These are phyloP conservation scores for Syzygium syzygioides DNA, from an alignment of 441 rosid species.

Conservation along the genomic window DNA sequence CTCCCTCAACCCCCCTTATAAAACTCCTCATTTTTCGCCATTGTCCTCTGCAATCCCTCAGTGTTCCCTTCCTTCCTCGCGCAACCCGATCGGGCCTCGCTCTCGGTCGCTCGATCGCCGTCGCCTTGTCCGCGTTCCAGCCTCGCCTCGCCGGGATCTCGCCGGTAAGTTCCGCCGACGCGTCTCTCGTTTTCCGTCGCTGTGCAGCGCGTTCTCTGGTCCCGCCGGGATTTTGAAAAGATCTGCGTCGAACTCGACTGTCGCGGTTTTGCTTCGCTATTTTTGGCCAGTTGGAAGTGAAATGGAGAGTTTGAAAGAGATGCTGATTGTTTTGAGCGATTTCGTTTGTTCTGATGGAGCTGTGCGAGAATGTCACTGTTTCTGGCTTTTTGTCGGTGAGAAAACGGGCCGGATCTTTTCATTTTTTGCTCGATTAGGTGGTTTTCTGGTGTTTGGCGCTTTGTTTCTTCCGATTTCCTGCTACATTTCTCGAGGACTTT, in stretches of 20 bases:
- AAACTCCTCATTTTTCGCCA: neutral
- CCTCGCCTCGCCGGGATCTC: neutral
- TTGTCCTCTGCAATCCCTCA: neutral
- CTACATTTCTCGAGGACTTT: neutral
- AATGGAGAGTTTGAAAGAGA: neutral
- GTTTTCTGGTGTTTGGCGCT: neutral
- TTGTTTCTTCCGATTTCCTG: neutral
- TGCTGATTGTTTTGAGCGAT: neutral
- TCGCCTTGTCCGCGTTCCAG: neutral
- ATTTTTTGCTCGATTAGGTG: neutral
- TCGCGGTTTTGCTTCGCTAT: neutral
- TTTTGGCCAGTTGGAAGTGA: neutral
- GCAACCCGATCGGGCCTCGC: neutral
- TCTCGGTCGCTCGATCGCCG: neutral
- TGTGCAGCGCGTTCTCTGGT: neutral
- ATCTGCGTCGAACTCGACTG: neutral
- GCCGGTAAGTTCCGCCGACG: neutral
- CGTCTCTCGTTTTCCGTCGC: neutral
- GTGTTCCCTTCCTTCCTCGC: neutral
- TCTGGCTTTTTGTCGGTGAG: neutral
- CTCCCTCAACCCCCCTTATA: neutral
- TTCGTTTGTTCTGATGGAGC: neutral
- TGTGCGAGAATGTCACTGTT: neutral
- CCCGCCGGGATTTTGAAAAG: neutral
- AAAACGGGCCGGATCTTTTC: neutral